Conservation (phyloP, 805 yeast genomes). For the Pichia thaimueangensis region DNA sequence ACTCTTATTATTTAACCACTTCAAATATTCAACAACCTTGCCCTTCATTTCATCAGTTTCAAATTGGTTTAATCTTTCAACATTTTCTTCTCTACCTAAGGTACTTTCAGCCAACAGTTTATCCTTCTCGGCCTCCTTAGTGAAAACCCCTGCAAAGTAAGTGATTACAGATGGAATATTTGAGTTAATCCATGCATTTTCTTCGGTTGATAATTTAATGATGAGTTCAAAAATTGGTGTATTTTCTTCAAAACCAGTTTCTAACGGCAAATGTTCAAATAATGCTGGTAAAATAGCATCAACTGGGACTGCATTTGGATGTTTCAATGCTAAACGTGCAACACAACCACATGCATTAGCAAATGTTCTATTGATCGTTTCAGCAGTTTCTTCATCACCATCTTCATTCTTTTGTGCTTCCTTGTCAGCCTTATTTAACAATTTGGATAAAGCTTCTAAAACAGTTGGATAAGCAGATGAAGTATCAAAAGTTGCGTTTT, state of each 20-base stretch:
- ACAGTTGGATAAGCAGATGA: constrained; percentile 61
- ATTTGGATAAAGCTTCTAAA: constrained; percentile 58
- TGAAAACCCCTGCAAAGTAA: constrained; percentile 63
- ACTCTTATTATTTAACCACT: constrained; percentile 59
- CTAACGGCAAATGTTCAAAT: constrained; percentile 74
- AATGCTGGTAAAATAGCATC: constrained; percentile 69
- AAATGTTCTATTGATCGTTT: constrained; percentile 71
- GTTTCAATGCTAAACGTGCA: constrained; percentile 78
- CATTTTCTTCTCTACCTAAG: constrained; percentile 77
- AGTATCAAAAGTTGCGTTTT: constrained; percentile 46
- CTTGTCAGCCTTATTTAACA: constrained; percentile 73
- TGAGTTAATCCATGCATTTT: constrained; percentile 47
- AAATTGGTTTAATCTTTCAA: constrained; percentile 75
- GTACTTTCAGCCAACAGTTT: constrained; percentile 68
- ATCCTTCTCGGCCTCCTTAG: constrained; percentile 68
- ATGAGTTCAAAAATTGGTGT: constrained; percentile 80
- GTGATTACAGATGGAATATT: constrained; percentile 59
- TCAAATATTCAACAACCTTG: constrained; percentile 64
- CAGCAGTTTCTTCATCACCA: constrained; percentile 72
- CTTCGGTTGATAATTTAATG: constrained; percentile 50
- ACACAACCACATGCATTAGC: constrained; percentile 98
- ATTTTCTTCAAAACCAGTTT: constrained; percentile 88
- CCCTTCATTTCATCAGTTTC: constrained; percentile 57
- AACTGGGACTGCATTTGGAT: constrained; percentile 67
- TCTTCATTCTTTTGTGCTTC: constrained; percentile 53